Evolutionary conservation across 2,329 filamentous ascomycete genomes (phyloP).

Genomic region (Ceratocystiopsis minuta): DNA sequence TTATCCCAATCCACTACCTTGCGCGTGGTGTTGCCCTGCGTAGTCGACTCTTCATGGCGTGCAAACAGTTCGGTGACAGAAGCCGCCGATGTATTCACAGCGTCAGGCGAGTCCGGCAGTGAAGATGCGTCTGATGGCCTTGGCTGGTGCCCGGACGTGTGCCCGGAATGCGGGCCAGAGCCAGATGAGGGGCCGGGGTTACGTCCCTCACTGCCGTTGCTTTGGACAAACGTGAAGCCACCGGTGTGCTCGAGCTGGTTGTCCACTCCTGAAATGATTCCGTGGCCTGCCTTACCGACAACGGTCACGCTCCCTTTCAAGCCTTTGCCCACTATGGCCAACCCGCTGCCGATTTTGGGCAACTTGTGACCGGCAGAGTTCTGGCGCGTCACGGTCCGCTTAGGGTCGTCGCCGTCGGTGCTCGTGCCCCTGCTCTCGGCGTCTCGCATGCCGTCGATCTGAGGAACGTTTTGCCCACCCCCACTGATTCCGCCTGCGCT

Average conservation of each 20-base stretch:
- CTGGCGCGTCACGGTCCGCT: constrained; percentile 3
- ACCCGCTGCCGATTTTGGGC: constrained; percentile 17
- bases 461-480: constrained; percentile 35
- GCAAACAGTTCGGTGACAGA: constrained; percentile 14
- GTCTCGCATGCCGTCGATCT: constrained; percentile 20
- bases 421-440: constrained; percentile 7
- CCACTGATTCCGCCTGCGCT: constrained; percentile 29
- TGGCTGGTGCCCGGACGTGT: background rate
- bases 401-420: constrained; percentile 4
- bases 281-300: constrained; percentile 25
- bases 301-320: constrained; percentile 25
- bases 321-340: constrained; percentile 31
- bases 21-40: constrained; percentile 32
- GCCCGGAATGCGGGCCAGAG: constrained; percentile 9
- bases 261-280: constrained; percentile 32
- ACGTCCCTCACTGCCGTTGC: background rate
- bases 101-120: background rate
- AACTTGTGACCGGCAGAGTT: constrained; percentile 15
- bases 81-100: constrained; percentile 11
- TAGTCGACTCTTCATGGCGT: no score
- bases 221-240: constrained; percentile 26
- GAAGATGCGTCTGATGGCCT: background rate
- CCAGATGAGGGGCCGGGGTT: background rate
- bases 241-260: constrained; percentile 35
- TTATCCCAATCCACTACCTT: constrained; percentile 29